Evolutionary conservation across 257 asterid genomes (phyloP).

Genomic region (Gentiana macrophylla): DNA sequence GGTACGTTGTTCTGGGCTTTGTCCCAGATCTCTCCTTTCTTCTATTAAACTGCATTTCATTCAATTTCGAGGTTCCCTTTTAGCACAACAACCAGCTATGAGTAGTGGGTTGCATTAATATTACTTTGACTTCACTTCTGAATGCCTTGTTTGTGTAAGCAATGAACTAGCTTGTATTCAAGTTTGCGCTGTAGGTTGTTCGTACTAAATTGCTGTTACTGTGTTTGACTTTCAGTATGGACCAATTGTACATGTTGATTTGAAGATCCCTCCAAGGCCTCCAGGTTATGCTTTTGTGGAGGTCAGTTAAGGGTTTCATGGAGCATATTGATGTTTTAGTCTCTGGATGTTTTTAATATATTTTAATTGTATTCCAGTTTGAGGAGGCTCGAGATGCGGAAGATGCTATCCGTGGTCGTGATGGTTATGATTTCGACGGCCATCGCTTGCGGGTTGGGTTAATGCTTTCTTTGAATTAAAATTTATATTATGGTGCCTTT

Average conservation of each 20-base stretch:
- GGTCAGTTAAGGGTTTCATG: slow-evolving; percentile 29
- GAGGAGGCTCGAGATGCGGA: slow-evolving; percentile 98
- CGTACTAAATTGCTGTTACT: neutral
- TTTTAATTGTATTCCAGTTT: slow-evolving; percentile 36
- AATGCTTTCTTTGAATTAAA: neutral
- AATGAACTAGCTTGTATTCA: too few relatives aligned
- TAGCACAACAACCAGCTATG: too few relatives aligned
- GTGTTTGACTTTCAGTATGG: slow-evolving; percentile 62
- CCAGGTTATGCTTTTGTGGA: slow-evolving; percentile 99
- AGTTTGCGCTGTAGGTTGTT: too few relatives aligned
- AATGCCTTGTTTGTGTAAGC: too few relatives aligned
- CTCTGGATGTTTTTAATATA: slow-evolving; percentile 1
- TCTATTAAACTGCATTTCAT: too few relatives aligned
- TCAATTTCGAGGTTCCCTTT: too few relatives aligned
- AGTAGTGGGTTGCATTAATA: neutral
- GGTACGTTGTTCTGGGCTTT: slow-evolving; percentile 24
- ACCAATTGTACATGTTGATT: slow-evolving; percentile 72
- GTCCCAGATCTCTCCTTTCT: too few relatives aligned
- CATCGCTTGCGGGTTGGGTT: slow-evolving; percentile 78
- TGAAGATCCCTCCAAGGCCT: slow-evolving; percentile 95
- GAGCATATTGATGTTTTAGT: neutral
- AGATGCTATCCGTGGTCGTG: slow-evolving; percentile 98
- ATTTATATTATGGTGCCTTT: neutral
- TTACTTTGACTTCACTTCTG: neutral
- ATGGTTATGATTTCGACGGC: slow-evolving; percentile 98